Evolutionary conservation across 257 asterid genomes (phyloP).

Genomic region (Lycium barbarum): DNA sequence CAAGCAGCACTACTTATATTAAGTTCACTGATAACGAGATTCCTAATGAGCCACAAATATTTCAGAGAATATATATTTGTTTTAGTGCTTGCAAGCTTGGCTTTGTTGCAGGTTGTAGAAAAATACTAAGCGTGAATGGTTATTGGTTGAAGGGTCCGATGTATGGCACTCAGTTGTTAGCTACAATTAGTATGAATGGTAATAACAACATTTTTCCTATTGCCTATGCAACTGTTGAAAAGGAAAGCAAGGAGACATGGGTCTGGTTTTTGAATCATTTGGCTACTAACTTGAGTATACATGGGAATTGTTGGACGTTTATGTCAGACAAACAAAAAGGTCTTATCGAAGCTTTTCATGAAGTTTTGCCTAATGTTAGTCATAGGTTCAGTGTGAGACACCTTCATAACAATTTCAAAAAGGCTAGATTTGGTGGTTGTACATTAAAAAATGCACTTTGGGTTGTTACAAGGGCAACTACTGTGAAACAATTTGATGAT

Average conservation of each 20-base stretch:
- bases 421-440: background rate
- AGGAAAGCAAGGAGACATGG: background rate
- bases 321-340: constrained; percentile 38
- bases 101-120: background rate
- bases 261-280: too few species aligned
- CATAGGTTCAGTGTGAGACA: constrained; percentile 25
- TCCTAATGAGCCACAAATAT: background rate
- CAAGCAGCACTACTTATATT: background rate
- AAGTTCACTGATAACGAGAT: background rate
- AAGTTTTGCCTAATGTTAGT: background rate
- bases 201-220: constrained; percentile 24
- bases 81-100: background rate
- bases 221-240: constrained; percentile 32
- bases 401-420: constrained; percentile 10
- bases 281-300: too few species aligned
- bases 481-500: background rate
- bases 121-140: background rate
- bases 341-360: constrained; percentile 20
- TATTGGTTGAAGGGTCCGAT: background rate
- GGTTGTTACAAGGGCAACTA: background rate
- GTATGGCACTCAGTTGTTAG: background rate
- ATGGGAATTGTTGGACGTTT: background rate
- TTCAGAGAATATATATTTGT: background rate
- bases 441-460: constrained; percentile 7
- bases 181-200: constrained; percentile 20